These are phyloP conservation scores for Aspergillus heteromorphus DNA, from an alignment of 495 filamentous ascomycete genomes.

Conservation along the genomic window DNA sequence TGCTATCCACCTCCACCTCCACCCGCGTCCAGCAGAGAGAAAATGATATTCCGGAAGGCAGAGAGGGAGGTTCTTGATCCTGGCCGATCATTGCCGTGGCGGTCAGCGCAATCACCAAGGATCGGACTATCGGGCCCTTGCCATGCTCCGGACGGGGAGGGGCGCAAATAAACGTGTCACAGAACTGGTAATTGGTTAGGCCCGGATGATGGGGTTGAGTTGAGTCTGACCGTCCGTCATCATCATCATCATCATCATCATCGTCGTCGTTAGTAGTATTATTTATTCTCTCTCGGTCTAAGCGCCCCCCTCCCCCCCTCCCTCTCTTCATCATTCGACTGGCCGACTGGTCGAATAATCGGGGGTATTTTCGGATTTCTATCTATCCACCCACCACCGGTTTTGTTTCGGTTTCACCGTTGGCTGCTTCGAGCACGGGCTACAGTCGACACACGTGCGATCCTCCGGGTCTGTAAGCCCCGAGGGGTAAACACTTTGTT, in stretches of 20 bases:
- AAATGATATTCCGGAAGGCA: background rate
- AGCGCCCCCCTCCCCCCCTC: no score
- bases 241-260: background rate
- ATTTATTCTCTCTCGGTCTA: no score
- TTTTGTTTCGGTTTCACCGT: constrained; percentile 10
- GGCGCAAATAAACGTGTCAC: constrained; percentile 11
- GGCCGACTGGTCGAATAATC: no score
- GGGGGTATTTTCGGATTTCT: no score
- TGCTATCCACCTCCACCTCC: background rate
- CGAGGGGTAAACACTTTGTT: background rate
- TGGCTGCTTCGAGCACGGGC: constrained; percentile 2
- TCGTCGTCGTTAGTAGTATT: no score
- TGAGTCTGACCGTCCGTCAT: constrained; percentile 10
- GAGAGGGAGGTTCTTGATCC: constrained; percentile 16
- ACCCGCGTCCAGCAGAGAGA: background rate
- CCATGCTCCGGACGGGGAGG: background rate
- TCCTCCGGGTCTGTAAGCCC: constrained; percentile 10
- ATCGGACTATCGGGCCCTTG: constrained; percentile 2
- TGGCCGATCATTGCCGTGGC: constrained; percentile 20
- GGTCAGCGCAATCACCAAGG: constrained; percentile 10
- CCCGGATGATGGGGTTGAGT: background rate
- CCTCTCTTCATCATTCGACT: no score
- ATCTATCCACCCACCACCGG: constrained; percentile 9
- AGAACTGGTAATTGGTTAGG: background rate
- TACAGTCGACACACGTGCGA: background rate